phyloP scores from a whole-genome alignment of 768 basidiomycete genomes.

The Mycena olivaceomarginata region DNA sequence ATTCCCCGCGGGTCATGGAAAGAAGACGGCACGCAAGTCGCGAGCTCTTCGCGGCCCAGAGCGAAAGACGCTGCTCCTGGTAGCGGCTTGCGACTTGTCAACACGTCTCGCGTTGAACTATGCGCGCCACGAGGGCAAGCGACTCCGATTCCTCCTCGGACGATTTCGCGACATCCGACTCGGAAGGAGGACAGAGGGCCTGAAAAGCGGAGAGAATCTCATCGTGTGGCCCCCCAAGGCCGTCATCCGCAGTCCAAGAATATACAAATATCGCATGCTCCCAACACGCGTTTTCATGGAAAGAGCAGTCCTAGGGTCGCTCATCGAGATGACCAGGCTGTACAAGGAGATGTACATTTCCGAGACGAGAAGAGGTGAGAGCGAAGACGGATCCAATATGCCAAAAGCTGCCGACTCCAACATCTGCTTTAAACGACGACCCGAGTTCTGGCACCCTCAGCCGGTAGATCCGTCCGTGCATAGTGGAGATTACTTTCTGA shows the following conservation, averaged over 20 bases:
- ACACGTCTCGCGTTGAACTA: constrained; percentile 47
- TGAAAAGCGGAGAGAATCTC: constrained; percentile 58
- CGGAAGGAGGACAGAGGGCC: constrained; percentile 57
- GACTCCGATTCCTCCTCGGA: constrained; percentile 52
- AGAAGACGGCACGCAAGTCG: constrained; percentile 31
- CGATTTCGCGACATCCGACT: constrained; percentile 54
- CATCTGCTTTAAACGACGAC: constrained; percentile 59
- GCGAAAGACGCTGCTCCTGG: constrained; percentile 32
- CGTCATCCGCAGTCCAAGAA: constrained; percentile 39
- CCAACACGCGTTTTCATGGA: constrained; percentile 72
- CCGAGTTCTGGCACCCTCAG: constrained; percentile 76
- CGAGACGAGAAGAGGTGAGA: constrained; percentile 45
- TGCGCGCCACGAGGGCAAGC: constrained; percentile 36
- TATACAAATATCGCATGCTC: constrained; percentile 60
- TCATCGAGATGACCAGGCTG: constrained; percentile 72
- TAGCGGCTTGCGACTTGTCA: constrained; percentile 43
- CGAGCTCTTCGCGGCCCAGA: constrained; percentile 31
- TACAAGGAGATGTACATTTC: constrained; percentile 71
- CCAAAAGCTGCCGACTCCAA: neutral
- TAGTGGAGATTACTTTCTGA: constrained; percentile 7
- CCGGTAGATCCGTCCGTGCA: constrained; percentile 59
- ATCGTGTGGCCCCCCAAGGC: constrained; percentile 58
- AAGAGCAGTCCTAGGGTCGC: constrained; percentile 74
- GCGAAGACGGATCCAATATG: constrained; percentile 38
- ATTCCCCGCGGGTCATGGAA: constrained; percentile 82